A percentile compares a stretch with the other conserved stretches of the same genome.
Conservation (phyloP, 352 stramenopile species). For the Phytopythium montanum region DNA sequence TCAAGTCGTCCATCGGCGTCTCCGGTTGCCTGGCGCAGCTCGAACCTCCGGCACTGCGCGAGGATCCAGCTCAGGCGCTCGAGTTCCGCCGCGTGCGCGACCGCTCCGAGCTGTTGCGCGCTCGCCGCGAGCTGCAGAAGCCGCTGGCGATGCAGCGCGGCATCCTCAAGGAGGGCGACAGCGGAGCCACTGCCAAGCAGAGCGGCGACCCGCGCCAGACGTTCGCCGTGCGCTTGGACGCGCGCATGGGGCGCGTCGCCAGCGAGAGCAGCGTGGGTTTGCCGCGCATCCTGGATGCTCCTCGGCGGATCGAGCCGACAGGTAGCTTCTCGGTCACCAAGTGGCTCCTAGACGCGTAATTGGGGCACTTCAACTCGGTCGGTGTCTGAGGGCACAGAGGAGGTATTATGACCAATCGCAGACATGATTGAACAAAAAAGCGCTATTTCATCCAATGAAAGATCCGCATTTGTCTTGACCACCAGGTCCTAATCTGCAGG, state of each 20-base stretch:
- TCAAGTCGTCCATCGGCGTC: slow-evolving; percentile 59
- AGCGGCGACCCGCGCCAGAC: neutral
- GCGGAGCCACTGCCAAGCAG: neutral
- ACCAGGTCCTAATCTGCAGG: too few relatives aligned
- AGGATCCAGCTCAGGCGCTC: slow-evolving; percentile 28
- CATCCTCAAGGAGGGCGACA: slow-evolving; percentile 1
- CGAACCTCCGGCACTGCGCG: slow-evolving; percentile 15
- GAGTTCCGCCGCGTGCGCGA: slow-evolving; percentile 50
- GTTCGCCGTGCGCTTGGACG: slow-evolving; percentile 21
- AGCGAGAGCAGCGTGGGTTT: slow-evolving; percentile 32
- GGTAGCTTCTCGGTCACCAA: slow-evolving; percentile 39
- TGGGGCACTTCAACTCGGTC: neutral
- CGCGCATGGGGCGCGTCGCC: slow-evolving; percentile 14
- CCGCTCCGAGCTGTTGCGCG: slow-evolving; percentile 45
- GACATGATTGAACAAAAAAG: neutral
- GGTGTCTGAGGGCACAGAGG: neutral
- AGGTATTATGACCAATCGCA: neutral
- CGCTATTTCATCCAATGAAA: neutral
- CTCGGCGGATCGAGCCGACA: slow-evolving; percentile 28
- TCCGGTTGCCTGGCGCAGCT: slow-evolving; percentile 49
- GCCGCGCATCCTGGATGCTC: slow-evolving; percentile 30
- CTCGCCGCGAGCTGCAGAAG: slow-evolving; percentile 47
- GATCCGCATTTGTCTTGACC: neutral
- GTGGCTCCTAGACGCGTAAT: slow-evolving; percentile 21
- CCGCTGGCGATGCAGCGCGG: slow-evolving; percentile 31